Evolutionary conservation across 2,329 filamentous ascomycete species (phyloP).

Genomic region (Seiridium unicorne): DNA sequence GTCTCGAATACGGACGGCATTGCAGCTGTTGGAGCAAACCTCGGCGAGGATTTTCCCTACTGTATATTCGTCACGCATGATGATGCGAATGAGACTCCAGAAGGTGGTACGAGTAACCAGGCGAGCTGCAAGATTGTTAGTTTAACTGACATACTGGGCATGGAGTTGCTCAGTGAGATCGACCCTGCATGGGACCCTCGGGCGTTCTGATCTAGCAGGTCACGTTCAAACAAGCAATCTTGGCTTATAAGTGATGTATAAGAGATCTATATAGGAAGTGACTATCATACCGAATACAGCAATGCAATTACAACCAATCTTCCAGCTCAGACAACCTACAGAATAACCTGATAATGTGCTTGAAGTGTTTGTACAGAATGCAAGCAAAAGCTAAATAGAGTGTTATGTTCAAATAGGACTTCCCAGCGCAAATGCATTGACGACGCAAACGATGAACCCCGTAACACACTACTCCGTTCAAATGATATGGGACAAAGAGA

Average conservation of each 20-base stretch:
- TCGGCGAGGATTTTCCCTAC: conserved; percentile 39
- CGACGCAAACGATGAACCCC: not conserved
- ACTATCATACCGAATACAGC: not conserved
- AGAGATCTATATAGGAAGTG: conserved; percentile 1
- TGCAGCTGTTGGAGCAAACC: conserved; percentile 39
- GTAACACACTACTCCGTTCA: not conserved
- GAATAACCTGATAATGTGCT: not conserved
- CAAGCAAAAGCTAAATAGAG: not conserved
- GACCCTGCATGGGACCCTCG: conserved; percentile 40
- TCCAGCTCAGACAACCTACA: not conserved
- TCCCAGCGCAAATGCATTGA: conserved; percentile 2
- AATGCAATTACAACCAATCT: not conserved
- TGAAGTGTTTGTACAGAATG: not conserved
- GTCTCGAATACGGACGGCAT: conserved; percentile 55
- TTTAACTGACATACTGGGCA: conserved; percentile 36
- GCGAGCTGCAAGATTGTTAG: conserved; percentile 51
- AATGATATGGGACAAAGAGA: not conserved
- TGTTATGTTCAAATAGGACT: not conserved
- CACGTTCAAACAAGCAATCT: not conserved
- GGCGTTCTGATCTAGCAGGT: conserved; percentile 1
- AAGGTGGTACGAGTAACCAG: conserved; percentile 41
- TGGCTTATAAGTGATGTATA: not conserved
- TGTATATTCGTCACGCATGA: conserved; percentile 52
- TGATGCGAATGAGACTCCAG: conserved; percentile 49
- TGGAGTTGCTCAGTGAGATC: conserved; percentile 32